Evolutionary conservation across 2,329 filamentous ascomycete species (phyloP).

Genomic region (Neopestalotiopsis clavispora): DNA sequence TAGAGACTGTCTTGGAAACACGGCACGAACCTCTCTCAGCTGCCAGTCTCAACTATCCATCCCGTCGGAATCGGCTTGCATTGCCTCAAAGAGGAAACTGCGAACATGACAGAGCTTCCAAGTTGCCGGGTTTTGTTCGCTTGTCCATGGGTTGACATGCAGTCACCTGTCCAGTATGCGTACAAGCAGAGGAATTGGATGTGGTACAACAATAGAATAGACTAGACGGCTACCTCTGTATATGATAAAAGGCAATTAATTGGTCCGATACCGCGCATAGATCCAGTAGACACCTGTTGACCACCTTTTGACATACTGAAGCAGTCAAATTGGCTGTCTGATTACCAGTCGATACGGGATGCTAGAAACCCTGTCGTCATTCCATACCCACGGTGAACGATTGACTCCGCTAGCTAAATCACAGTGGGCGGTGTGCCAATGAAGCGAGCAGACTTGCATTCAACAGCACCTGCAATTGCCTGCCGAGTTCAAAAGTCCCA

Average conservation of each 20-base stretch:
- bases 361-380: not conserved
- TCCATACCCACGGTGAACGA: not conserved
- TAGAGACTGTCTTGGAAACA: not conserved
- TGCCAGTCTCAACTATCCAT: slow-evolving; percentile 1
- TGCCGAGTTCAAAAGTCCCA: not conserved
- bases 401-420: not conserved
- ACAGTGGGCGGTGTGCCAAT: not conserved
- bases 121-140: not conserved
- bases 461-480: not conserved
- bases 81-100: not conserved
- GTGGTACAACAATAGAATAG: no score
- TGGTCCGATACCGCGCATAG: no score
- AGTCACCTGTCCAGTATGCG: no score
- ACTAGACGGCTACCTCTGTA: no score
- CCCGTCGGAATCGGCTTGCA: not conserved
- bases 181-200: no score
- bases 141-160: no score
- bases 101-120: not conserved
- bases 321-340: not conserved
- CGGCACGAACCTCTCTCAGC: not conserved
- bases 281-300: no score
- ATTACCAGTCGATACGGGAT: not conserved
- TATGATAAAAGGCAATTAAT: no score
- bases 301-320: no score
- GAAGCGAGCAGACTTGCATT: not conserved